Conservation (phyloP, 2,329 filamentous ascomycete genomes). For the Colletotrichum viniferum region DNA sequence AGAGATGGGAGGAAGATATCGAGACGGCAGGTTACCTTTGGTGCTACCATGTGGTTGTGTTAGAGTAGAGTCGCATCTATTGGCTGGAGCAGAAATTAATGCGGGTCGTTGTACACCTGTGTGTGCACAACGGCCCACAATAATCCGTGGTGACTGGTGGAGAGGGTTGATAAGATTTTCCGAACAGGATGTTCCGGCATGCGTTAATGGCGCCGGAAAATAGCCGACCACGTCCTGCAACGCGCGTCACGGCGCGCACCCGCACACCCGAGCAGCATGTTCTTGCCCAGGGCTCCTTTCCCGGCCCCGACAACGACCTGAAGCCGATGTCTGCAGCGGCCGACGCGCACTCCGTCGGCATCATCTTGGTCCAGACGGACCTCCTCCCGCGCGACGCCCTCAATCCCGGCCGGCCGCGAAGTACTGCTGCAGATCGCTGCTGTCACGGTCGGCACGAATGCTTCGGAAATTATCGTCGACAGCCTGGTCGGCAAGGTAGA, state of each 20-base stretch:
- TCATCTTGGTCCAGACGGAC: neutral
- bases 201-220: neutral
- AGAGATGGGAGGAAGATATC: neutral
- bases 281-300: neutral
- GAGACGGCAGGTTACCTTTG: too few species aligned
- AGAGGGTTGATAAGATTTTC: neutral
- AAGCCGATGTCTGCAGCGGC: neutral
- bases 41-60: too few species aligned
- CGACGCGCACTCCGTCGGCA: neutral
- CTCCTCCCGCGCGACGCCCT: neutral
- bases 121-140: neutral
- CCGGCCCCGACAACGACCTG: neutral
- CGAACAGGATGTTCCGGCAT: neutral
- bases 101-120: neutral
- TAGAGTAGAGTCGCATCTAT: neutral
- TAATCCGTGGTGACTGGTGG: too few species aligned
- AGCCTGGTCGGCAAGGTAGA: neutral
- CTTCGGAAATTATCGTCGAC: neutral
- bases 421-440: neutral
- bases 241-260: too few species aligned
- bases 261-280: neutral
- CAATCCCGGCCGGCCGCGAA: neutral
- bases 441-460: neutral
- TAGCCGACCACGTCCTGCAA: neutral
- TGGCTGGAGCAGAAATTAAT: neutral